Conservation (phyloP, 1,284 basidiomycete genomes). For the Microbotryum violaceum region DNA sequence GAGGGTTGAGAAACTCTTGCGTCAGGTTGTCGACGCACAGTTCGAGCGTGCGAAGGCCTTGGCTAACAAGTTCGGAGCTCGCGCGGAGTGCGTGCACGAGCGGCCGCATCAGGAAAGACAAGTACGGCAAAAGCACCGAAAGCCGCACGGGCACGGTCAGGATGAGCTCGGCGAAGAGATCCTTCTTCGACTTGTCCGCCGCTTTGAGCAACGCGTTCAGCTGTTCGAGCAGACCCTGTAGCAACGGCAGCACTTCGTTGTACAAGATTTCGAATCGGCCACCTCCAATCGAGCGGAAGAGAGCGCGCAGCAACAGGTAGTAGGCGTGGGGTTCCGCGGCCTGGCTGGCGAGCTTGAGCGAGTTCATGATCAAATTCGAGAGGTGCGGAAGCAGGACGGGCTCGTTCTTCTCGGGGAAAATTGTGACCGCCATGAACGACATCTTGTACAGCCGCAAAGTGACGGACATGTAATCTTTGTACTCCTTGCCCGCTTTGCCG, state of each 20-base stretch:
- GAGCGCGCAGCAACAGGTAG: constrained; percentile 83
- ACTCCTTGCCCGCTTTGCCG: constrained; percentile 64
- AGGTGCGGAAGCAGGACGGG: constrained; percentile 86
- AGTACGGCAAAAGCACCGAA: constrained; percentile 90
- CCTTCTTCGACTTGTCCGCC: constrained; percentile 56
- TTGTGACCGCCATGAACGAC: constrained; percentile 82
- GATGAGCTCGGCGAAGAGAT: constrained; percentile 94
- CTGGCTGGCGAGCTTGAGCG: constrained; percentile 87
- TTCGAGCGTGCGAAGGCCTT: constrained; percentile 93
- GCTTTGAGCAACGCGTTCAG: constrained; percentile 83
- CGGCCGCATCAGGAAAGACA: constrained; percentile 94
- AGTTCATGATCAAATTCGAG: constrained; percentile 92
- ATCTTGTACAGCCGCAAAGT: constrained; percentile 93
- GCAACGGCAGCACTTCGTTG: constrained; percentile 89
- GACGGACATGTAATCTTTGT: constrained; percentile 63
- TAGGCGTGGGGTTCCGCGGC: constrained; percentile 86
- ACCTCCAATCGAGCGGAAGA: constrained; percentile 97
- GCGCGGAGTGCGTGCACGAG: constrained; percentile 86
- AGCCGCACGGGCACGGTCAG: constrained; percentile 93
- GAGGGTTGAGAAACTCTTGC: constrained; percentile 96
- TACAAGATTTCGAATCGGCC: constrained; percentile 92
- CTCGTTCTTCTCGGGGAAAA: constrained; percentile 75
- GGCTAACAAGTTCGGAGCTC: constrained; percentile 80
- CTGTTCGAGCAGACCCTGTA: constrained; percentile 95
- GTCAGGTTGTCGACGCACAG: constrained; percentile 99